phyloP scores from a whole-genome alignment of 164 flowering plant species.

The Dillenia turbinata region DNA sequence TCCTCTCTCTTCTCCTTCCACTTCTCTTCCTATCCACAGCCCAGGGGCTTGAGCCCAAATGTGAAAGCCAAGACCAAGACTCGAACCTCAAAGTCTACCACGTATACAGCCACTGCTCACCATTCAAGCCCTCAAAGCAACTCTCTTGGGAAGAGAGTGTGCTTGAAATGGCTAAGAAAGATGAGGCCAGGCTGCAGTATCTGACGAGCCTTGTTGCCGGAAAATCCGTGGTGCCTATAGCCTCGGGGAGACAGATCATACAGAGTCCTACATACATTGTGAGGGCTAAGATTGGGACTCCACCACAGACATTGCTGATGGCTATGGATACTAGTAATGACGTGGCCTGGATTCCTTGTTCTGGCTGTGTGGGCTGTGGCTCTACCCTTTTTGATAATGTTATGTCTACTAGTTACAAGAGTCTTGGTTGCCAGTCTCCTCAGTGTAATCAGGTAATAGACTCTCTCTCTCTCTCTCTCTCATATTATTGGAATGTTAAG shows the following conservation, averaged over 20 bases:
- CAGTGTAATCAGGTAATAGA: conserved; percentile 72
- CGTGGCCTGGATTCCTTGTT: conserved; percentile 86
- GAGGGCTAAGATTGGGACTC: conserved; percentile 64
- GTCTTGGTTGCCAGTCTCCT: conserved; percentile 45
- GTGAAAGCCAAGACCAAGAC: conserved; percentile 29
- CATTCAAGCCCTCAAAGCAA: conserved; percentile 18
- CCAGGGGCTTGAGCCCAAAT: conserved; percentile 16
- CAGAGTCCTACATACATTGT: conserved; percentile 82
- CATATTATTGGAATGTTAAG: too few relatives aligned
- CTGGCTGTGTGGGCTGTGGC: conserved; percentile 79
- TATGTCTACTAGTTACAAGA: conserved; percentile 53
- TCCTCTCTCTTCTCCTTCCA: conserved; percentile 7
- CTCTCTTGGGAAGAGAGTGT: conserved; percentile 42
- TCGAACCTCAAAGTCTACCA: conserved; percentile 58
- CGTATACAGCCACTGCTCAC: conserved; percentile 48
- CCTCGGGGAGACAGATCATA: conserved; percentile 57
- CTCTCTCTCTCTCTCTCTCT: too few relatives aligned
- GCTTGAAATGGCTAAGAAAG: conserved; percentile 33
- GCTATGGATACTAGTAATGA: conserved; percentile 88
- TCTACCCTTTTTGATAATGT: conserved; percentile 35
- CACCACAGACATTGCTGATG: conserved; percentile 69
- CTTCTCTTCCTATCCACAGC: conserved; percentile 15
- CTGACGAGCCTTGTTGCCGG: conserved; percentile 37
- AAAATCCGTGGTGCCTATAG: conserved; percentile 63
- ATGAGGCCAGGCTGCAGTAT: conserved; percentile 35